Evolutionary conservation across 441 rosid genomes (phyloP).

Genomic region (Erysimum cheiri): DNA sequence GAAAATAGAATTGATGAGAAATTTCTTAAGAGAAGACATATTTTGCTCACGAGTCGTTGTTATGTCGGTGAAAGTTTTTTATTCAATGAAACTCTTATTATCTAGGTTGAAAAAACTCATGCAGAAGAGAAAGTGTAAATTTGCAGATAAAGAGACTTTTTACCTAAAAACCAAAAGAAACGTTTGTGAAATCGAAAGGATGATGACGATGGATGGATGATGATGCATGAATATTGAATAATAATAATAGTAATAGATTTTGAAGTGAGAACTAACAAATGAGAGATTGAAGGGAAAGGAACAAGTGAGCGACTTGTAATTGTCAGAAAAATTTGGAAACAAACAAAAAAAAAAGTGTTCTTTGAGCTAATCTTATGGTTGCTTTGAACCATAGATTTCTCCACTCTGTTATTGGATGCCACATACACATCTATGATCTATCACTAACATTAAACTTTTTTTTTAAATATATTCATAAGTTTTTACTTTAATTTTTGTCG

Average conservation of each 20-base stretch:
- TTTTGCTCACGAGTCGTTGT: constrained; percentile 29
- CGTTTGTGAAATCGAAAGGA: constrained; percentile 40
- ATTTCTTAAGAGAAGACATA: constrained; percentile 41
- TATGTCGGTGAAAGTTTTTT: constrained; percentile 43
- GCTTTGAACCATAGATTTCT: constrained; percentile 67
- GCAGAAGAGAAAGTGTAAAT: constrained; percentile 39
- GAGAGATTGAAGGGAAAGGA: constrained; percentile 56
- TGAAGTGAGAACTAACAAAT: constrained; percentile 64
- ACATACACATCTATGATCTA: constrained; percentile 36
- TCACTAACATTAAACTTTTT: constrained; percentile 5
- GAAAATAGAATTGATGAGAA: constrained; percentile 34
- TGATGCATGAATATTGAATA: constrained; percentile 40
- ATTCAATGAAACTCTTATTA: constrained; percentile 47
- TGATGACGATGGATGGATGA: constrained; percentile 35
- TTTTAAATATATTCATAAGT: not conserved
- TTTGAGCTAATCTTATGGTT: constrained; percentile 53
- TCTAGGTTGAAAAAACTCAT: constrained; percentile 48
- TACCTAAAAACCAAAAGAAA: constrained; percentile 53
- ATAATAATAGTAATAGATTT: constrained; percentile 38
- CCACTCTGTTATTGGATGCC: constrained; percentile 54
- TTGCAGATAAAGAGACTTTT: constrained; percentile 61
- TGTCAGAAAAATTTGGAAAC: not conserved
- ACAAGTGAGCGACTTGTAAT: constrained; percentile 58
- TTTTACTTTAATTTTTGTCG: constrained; percentile 27
- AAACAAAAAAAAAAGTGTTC: constrained; percentile 26